Base-by-base conservation (phyloP, 108 stramenopile species). In the Epipyxis sp. region DNA sequence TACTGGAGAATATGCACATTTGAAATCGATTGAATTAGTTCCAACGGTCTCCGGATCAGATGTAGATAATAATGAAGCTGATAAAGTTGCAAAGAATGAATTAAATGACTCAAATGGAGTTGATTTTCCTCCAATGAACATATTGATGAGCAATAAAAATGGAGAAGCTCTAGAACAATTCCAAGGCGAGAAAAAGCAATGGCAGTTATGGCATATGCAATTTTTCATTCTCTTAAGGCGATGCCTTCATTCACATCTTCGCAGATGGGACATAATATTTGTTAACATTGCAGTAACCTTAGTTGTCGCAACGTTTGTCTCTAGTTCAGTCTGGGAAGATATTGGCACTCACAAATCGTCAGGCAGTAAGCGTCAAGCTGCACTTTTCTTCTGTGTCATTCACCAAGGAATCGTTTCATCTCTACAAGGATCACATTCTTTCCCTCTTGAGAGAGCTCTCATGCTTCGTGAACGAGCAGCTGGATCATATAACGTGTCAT, bases 381-480 rank as follows among this genome's bases (percentile, higher is more conserved):
- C 61, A n/a, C 29, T 79, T 10, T 79, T 79, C 68, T 79, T 79
- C 69, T 69, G 69, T 59, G 78, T 71, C 13, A 54, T 79, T 41
- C 41, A 69, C n/a, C 65, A 69, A 42, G 78, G 78, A n/a, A 59
- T 79, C 29, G 41, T 79, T n/a, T 20, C 59, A 30, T 61, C 78
- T 6, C 78, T 79, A 29, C 6, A 61, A 3, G 61, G 59, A 6
- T 57, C 61, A 32, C 59, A 79, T 34, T 43, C 88, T 0, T 92
- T 92, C 76, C 92, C 92, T 1, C 67, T 79, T 30, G 85, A 89
- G 79, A 77, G 90, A 25, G 62, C 77, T n/a, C 86, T 92, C 20
- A 89, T 92, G 59, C 76, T 90, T 69, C 88, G 90, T 71, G 92
- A 92, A 65, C 69, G 90, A 27, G 72, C 86, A 32, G 81, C 83